These are phyloP conservation scores for Beauveria asiatica DNA, from an alignment of 2,329 filamentous ascomycete species.

Conservation along the genomic window DNA sequence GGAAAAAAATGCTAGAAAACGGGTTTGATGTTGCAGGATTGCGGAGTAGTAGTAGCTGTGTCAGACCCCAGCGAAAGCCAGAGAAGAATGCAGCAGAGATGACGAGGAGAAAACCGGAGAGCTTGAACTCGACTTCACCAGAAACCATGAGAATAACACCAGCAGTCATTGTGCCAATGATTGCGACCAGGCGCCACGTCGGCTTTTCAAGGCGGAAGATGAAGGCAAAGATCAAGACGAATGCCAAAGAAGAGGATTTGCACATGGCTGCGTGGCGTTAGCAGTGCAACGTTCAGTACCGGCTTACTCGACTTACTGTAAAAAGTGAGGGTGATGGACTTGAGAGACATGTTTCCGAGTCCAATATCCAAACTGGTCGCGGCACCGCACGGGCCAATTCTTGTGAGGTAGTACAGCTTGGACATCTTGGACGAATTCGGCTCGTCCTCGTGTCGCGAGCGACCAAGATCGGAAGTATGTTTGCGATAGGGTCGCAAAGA, in stretches of 20 bases:
- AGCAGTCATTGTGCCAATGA: slow-evolving; percentile 84
- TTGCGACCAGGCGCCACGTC: slow-evolving; percentile 74
- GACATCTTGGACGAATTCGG: slow-evolving; percentile 64
- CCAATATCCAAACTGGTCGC: slow-evolving; percentile 95
- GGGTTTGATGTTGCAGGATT: slow-evolving; percentile 94
- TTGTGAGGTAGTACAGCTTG: slow-evolving; percentile 81
- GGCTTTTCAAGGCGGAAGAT: slow-evolving; percentile 83
- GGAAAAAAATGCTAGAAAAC: slow-evolving; percentile 93
- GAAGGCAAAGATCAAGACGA: slow-evolving; percentile 92
- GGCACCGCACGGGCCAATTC: slow-evolving; percentile 83
- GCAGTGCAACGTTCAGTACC: slow-evolving; percentile 11
- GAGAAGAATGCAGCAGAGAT: slow-evolving; percentile 93
- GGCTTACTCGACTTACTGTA: slow-evolving; percentile 56
- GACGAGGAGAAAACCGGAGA: slow-evolving; percentile 80
- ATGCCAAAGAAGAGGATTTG: slow-evolving; percentile 92
- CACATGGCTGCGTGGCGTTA: slow-evolving; percentile 65
- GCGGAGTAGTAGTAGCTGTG: slow-evolving; percentile 86
- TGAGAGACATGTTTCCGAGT: slow-evolving; percentile 87
- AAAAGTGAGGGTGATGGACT: slow-evolving; percentile 94
- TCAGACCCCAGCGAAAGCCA: slow-evolving; percentile 96
- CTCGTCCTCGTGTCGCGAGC: slow-evolving; percentile 44
- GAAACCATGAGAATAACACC: slow-evolving; percentile 98
- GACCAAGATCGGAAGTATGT: slow-evolving; percentile 39
- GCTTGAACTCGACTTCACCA: slow-evolving; percentile 83
- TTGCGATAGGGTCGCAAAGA: slow-evolving; percentile 61